Percentiles rank a stretch among this genome's conserved stretches.
phyloP scores from a whole-genome alignment of 805 yeast genomes.

The Lachancea fermentati region DNA sequence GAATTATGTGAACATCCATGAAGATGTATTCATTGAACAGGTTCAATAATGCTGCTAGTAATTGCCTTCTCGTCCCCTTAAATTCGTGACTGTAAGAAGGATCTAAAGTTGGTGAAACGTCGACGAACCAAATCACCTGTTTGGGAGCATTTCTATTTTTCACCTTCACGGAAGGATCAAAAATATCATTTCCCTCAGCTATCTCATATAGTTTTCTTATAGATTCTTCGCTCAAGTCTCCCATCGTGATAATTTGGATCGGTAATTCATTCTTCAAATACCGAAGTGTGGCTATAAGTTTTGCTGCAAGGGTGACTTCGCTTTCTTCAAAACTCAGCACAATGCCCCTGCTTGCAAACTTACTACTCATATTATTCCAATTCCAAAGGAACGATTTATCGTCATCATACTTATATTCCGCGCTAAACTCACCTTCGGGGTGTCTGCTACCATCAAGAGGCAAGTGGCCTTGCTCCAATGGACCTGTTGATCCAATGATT shows the following conservation, averaged over 20 bases:
- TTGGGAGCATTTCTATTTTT: conserved; percentile 8
- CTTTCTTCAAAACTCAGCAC: conserved; percentile 19
- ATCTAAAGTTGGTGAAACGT: conserved; percentile 24
- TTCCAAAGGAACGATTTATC: conserved; percentile 14
- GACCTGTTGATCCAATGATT: conserved; percentile 11
- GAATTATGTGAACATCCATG: conserved; percentile 48
- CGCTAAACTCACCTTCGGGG: not conserved
- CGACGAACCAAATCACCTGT: conserved; percentile 39
- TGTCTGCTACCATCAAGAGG: conserved; percentile 3
- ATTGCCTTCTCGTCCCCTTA: conserved; percentile 40
- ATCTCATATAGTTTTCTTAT: conserved; percentile 31
- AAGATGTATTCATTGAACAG: conserved; percentile 45
- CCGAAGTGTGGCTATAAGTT: conserved; percentile 38
- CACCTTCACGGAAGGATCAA: conserved; percentile 5
- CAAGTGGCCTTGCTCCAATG: conserved; percentile 11
- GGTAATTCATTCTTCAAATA: conserved; percentile 35
- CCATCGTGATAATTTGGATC: conserved; percentile 37
- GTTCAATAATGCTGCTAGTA: conserved; percentile 43
- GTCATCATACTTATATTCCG: conserved; percentile 9
- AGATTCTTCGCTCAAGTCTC: conserved; percentile 29
- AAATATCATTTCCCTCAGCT: conserved; percentile 21
- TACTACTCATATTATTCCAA: conserved; percentile 17
- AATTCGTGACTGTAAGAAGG: conserved; percentile 22
- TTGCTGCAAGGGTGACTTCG: conserved; percentile 26
- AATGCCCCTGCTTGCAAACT: conserved; percentile 17